phyloP scores from a whole-genome alignment of 495 filamentous ascomycete genomes.

The Podospora comata region DNA sequence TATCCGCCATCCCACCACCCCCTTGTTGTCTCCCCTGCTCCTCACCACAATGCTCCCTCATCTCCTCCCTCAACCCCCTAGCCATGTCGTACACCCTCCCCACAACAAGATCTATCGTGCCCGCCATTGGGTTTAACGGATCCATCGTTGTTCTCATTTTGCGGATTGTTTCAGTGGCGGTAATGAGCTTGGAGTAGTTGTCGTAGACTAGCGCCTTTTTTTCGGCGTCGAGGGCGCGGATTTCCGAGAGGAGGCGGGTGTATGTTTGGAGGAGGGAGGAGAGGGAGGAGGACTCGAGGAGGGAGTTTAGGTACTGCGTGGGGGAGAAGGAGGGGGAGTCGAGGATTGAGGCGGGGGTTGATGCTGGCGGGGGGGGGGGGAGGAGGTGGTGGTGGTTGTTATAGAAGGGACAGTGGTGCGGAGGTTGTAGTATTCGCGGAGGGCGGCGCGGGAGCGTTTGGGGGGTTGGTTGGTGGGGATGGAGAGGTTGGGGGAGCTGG shows the following conservation, averaged over 20 bases:
- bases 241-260: conserved; percentile 67
- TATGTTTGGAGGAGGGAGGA: conserved; percentile 63
- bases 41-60: conserved; percentile 41
- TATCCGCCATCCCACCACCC: conserved; percentile 45
- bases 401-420: conserved; percentile 6
- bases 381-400: conserved; percentile 30
- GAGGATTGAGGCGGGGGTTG: conserved; percentile 48
- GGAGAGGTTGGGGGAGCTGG: conserved; percentile 37
- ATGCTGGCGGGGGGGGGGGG: conserved; percentile 31
- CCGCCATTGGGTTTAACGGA: conserved; percentile 64
- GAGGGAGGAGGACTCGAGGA: conserved; percentile 62
- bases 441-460: conserved; percentile 64
- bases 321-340: conserved; percentile 58
- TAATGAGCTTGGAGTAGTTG: conserved; percentile 94
- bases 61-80: conserved; percentile 54
- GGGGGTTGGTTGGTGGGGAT: conserved; percentile 41
- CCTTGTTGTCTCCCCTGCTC: neutral
- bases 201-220: conserved; percentile 96
- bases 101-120: conserved; percentile 73
- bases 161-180: conserved; percentile 90
- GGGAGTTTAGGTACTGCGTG: conserved; percentile 55
- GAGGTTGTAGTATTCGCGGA: conserved; percentile 93
- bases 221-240: conserved; percentile 87
- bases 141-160: conserved; percentile 74
- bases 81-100: conserved; percentile 78